phyloP scores from a whole-genome alignment of 345 rosid genomes.

The Citrus sinensis region DVS_A1.0 CM039162.1:5719001-5719500 shows the following conservation, averaged over 20 bases:
- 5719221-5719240: background rate
- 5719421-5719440: constrained; percentile 85
- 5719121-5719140: background rate
- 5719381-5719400: constrained; percentile 82
- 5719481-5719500: constrained; percentile 91
- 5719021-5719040: background rate
- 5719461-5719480: constrained; percentile 61
- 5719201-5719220: background rate
- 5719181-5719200: background rate
- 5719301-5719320: constrained; percentile 5
- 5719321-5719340: constrained; percentile 14
- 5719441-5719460: constrained; percentile 78
- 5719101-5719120: no score
- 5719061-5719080: background rate
- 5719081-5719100: background rate
- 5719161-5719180: background rate
- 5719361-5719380: constrained; percentile 40
- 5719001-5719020: background rate
- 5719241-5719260: background rate
- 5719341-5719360: constrained; percentile 15
- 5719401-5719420: constrained; percentile 85
- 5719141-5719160: background rate
- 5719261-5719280: background rate
- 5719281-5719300: background rate
- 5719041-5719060: background rate